phyloP scores from a whole-genome alignment of 2,329 filamentous ascomycete species.

The Fusarium nisikadoi region DNA sequence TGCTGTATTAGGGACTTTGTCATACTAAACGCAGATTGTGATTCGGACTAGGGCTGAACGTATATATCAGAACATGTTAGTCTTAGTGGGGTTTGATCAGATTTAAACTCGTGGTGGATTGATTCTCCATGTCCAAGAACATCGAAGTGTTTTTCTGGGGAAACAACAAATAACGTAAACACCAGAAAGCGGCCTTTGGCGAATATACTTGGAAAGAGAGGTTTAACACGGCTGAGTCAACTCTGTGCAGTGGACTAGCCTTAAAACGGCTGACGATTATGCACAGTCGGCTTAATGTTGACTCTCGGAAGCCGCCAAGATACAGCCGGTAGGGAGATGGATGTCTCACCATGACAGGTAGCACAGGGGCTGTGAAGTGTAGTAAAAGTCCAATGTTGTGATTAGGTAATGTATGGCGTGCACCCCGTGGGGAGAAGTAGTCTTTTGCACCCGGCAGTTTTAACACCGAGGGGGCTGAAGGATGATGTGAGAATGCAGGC shows the following conservation, averaged over 20 bases:
- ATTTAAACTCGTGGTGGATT: not conserved
- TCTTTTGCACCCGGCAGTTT: not conserved
- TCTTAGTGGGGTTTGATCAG: not conserved
- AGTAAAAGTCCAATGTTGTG: not conserved
- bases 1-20: not conserved
- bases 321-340: not conserved
- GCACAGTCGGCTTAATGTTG: not conserved
- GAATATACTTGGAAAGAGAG: not conserved
- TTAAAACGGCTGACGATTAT: not conserved
- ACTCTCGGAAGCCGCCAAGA: not conserved
- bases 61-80: fast-evolving
- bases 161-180: not conserved
- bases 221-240: no score
- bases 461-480: not conserved
- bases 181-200: fast-evolving
- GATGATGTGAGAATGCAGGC: not conserved
- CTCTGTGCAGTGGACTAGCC: not conserved
- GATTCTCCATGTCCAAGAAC: not conserved
- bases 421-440: not conserved
- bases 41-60: not conserved
- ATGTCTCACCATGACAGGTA: not conserved
- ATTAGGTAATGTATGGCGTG: not conserved
- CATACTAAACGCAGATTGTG: not conserved
- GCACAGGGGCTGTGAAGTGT: not conserved
- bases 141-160: no score